Evolutionary conservation across 495 filamentous ascomycete genomes (phyloP).

Genomic region (Pyronema omphalodes): DNA sequence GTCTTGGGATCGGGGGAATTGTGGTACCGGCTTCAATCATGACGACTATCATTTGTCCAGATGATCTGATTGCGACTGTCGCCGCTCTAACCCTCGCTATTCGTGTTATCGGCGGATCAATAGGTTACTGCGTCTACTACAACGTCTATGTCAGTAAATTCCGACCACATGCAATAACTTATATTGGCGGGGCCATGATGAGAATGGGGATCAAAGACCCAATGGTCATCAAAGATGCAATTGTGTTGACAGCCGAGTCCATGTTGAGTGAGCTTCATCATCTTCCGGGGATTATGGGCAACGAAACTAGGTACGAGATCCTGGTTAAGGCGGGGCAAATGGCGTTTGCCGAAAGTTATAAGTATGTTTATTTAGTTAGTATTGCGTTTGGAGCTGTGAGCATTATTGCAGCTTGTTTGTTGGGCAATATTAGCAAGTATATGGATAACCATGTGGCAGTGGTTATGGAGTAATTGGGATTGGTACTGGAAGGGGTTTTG

Average conservation of each 20-base stretch:
- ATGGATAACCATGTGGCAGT: slow-evolving; percentile 54
- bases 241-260: slow-evolving; percentile 38
- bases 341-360: slow-evolving; percentile 45
- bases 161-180: slow-evolving; percentile 31
- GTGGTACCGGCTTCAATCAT: slow-evolving; percentile 55
- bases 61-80: slow-evolving; percentile 55
- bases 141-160: slow-evolving; percentile 56
- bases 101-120: slow-evolving; percentile 49
- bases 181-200: slow-evolving; percentile 37
- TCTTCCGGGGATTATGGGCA: slow-evolving; percentile 40
- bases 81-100: slow-evolving; percentile 56
- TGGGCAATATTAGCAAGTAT: slow-evolving; percentile 46
- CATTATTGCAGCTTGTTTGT: slow-evolving; percentile 42
- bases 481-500: too few species aligned
- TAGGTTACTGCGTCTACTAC: slow-evolving; percentile 60
- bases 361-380: slow-evolving; percentile 48
- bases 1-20: slow-evolving; percentile 54
- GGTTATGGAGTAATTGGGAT: slow-evolving; percentile 30
- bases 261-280: slow-evolving; percentile 34
- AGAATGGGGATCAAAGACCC: slow-evolving; percentile 36
- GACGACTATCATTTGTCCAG: slow-evolving; percentile 53
- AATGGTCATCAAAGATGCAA: slow-evolving; percentile 29
- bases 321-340: slow-evolving; percentile 44
- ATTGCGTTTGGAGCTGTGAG: slow-evolving; percentile 47
- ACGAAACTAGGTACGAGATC: slow-evolving; percentile 34